phyloP scores from a whole-genome alignment of 352 stramenopile species.

The Phytopythium sindhum region DNA sequence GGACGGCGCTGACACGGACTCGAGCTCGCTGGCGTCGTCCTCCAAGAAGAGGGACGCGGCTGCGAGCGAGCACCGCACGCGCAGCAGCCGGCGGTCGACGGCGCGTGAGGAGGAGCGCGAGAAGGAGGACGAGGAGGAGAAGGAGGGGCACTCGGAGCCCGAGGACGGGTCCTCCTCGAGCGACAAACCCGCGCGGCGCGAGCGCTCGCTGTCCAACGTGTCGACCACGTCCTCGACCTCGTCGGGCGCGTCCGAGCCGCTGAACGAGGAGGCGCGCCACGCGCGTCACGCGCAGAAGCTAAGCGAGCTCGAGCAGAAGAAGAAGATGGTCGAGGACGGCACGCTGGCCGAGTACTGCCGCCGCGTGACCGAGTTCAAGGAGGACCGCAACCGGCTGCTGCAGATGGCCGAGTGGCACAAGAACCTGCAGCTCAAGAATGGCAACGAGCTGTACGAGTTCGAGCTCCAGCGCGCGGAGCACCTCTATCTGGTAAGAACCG shows the following conservation, averaged over 20 bases:
- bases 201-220: slow-evolving; percentile 63
- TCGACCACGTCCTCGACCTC: slow-evolving; percentile 57
- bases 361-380: slow-evolving; percentile 80
- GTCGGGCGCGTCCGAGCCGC: slow-evolving; percentile 41
- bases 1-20: slow-evolving; percentile 60
- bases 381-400: slow-evolving; percentile 69
- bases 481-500: slow-evolving; percentile 52
- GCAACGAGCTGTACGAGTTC: slow-evolving; percentile 72
- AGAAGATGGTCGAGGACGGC: slow-evolving; percentile 80
- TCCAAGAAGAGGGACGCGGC: background rate
- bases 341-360: slow-evolving; percentile 80
- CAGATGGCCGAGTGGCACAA: slow-evolving; percentile 78
- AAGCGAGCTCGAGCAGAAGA: slow-evolving; percentile 77
- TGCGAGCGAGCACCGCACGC: slow-evolving; percentile 11
- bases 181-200: slow-evolving; percentile 14
- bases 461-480: slow-evolving; percentile 69
- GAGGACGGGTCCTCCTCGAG: slow-evolving; percentile 16
- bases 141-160: slow-evolving; percentile 17
- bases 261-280: slow-evolving; percentile 32
- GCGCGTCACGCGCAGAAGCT: slow-evolving; percentile 51
- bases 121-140: slow-evolving; percentile 23
- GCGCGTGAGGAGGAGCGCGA: slow-evolving; percentile 30
- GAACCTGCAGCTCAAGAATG: slow-evolving; percentile 83
- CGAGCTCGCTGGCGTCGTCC: slow-evolving; percentile 28
- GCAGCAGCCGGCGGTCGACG: slow-evolving; percentile 18